Evolutionary conservation across 352 stramenopile genomes (phyloP), one percentile per base, ranked within the genome.

Genomic region (Phytophthora fragariae): DNA sequence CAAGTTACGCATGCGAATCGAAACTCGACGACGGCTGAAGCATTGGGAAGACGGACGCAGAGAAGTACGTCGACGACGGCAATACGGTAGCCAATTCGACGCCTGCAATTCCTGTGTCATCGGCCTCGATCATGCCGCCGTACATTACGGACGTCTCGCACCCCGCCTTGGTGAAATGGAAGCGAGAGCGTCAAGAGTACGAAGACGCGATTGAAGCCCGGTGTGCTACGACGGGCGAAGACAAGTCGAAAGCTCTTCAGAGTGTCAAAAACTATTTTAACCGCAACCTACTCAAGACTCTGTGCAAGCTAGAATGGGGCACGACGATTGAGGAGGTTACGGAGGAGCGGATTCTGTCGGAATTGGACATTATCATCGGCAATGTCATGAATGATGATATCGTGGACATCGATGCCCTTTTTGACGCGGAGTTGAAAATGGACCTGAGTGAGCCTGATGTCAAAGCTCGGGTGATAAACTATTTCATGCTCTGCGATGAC

Each of bases 361-460:
- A 72, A 11, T 31, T 79, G 9, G 57, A 79, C 7, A 69, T 61
- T 2, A 62, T 61, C 0, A 35, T 57, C 17, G 47, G 27, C n/a
- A 66, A 57, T 41, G 57, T 72, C 14, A 66, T 65, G 64, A 75
- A 71, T 19, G 74, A 75, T 14, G 59, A 19, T 4, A 47, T 77
- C 0, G 5, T 63, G 7, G 37, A 68, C 29, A 5, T 68, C 5
- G 62, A 69, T 14, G 7, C 15, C 1, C 35, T 67, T 9, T 7
- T 62, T 46, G 62, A 72, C 21, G 33, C 72, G 12, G 54, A 72
- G 5, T 63, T 80, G 63, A 76, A 65, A 33, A 74, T 73, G 58
- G 41, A 70, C 17, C 14, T 76, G 5, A 65, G 52, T 7, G 63
- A 82, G 31, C 57, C 8, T 21, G 61, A 82, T 31, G 71, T 75